Conservation (phyloP, 2,329 filamentous ascomycete species). For the Pyrenochaeta sp. region DNA sequence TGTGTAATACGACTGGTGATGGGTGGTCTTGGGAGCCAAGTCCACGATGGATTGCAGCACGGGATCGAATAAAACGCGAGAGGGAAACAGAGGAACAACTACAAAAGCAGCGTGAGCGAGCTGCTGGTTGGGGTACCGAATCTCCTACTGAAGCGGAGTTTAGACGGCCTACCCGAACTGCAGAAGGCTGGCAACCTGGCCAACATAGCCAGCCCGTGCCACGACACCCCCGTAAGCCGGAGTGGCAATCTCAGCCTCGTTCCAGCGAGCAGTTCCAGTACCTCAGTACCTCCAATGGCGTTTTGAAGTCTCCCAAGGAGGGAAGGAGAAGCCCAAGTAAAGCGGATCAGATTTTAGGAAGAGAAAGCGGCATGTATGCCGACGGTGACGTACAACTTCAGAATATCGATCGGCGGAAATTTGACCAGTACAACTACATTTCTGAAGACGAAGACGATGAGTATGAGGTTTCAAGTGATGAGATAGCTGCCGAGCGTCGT, state of each 20-base stretch:
- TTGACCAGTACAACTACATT: slow-evolving; percentile 45
- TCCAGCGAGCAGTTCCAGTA: slow-evolving; percentile 41
- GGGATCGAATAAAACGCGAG: slow-evolving; percentile 64
- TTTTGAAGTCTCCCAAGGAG: slow-evolving; percentile 39
- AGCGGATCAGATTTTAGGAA: slow-evolving; percentile 52
- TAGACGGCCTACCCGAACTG: slow-evolving; percentile 33
- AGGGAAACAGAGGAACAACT: slow-evolving; percentile 50
- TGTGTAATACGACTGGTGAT: slow-evolving; percentile 86
- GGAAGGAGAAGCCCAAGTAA: slow-evolving; percentile 50
- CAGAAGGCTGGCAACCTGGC: slow-evolving; percentile 41
- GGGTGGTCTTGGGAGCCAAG: slow-evolving; percentile 95
- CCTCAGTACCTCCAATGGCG: slow-evolving; percentile 44
- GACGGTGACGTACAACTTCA: slow-evolving; percentile 52
- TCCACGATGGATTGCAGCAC: slow-evolving; percentile 75
- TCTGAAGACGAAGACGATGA: slow-evolving; percentile 51
- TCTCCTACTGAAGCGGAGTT: slow-evolving; percentile 49
- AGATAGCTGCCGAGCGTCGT: slow-evolving; percentile 33
- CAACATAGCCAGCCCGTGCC: slow-evolving; percentile 34
- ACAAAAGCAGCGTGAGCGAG: slow-evolving; percentile 69
- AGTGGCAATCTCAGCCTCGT: slow-evolving; percentile 37
- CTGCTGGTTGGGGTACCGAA: slow-evolving; percentile 70
- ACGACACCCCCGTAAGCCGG: slow-evolving; percentile 36
- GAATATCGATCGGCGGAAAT: slow-evolving; percentile 47
- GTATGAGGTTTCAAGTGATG: slow-evolving; percentile 41
- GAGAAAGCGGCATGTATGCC: slow-evolving; percentile 45